Conservation (phyloP, 352 stramenopile species). For the Phytophthora pistaciae region DNA sequence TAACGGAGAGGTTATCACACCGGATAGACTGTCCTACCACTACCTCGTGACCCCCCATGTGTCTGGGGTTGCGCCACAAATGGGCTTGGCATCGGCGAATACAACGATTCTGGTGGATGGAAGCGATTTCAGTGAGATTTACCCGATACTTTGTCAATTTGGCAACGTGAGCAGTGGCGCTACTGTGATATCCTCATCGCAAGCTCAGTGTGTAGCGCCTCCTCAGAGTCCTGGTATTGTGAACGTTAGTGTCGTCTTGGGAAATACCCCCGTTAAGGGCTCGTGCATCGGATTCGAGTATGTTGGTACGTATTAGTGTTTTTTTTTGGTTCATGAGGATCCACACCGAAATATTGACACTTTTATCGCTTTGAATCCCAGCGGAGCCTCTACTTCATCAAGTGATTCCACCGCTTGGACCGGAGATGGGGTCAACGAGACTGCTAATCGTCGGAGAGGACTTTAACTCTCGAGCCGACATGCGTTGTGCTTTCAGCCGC, state of each 20-base stretch:
- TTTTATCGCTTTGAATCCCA: conserved; percentile 22
- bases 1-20: conserved; percentile 33
- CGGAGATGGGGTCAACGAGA: conserved; percentile 37
- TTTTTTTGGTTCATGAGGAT: too few species aligned
- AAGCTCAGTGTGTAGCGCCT: conserved; percentile 38
- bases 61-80: conserved; percentile 27
- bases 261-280: not conserved
- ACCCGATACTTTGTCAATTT: conserved; percentile 44
- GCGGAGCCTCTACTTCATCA: conserved; percentile 36
- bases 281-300: conserved; percentile 39
- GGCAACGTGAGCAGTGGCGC: conserved; percentile 22
- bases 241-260: conserved; percentile 24
- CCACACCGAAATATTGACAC: not conserved
- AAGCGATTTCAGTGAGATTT: conserved; percentile 38
- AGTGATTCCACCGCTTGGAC: conserved; percentile 42
- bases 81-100: conserved; percentile 26
- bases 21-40: conserved; percentile 27
- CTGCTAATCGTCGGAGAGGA: conserved; percentile 39
- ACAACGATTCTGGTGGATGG: conserved; percentile 39
- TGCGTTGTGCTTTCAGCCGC: conserved; percentile 32
- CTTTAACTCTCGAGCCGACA: conserved; percentile 22
- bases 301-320: conserved; percentile 31
- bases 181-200: conserved; percentile 27
- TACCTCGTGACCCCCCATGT: conserved; percentile 31
- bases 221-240: conserved; percentile 17